These are phyloP conservation scores for Plasmopara muralis DNA, from an alignment of 352 stramenopile genomes.

Conservation along the genomic window DNA sequence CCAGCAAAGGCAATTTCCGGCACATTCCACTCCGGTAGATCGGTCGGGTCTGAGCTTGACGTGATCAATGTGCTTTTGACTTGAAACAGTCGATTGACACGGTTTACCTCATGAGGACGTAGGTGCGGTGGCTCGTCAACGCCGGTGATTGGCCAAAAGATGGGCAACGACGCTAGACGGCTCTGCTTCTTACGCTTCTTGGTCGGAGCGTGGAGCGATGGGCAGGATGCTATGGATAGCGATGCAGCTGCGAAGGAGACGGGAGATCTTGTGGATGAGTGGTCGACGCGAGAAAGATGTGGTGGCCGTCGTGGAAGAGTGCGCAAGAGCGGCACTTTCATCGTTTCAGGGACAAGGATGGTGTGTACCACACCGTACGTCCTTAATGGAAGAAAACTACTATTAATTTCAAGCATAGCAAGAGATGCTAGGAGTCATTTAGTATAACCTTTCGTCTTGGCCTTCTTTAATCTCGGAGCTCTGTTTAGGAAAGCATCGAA, in stretches of 20 bases:
- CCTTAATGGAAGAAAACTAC: too few relatives aligned
- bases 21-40: constrained; percentile 61
- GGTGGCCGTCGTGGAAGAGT: too few relatives aligned
- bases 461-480: too few relatives aligned
- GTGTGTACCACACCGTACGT: too few relatives aligned
- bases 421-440: too few relatives aligned
- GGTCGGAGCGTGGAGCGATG: constrained; percentile 1
- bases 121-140: constrained; percentile 45
- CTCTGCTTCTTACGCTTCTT: constrained; percentile 52
- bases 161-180: constrained; percentile 35
- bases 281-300: background rate
- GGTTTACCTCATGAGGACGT: constrained; percentile 55
- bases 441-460: too few relatives aligned
- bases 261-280: background rate
- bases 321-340: too few relatives aligned
- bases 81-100: constrained; percentile 56
- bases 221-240: constrained; percentile 6
- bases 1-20: constrained; percentile 83
- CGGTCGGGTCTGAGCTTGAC: constrained; percentile 40
- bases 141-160: constrained; percentile 52
- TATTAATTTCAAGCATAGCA: too few relatives aligned
- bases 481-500: too few relatives aligned
- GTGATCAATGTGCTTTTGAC: constrained; percentile 57
- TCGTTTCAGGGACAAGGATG: too few relatives aligned
- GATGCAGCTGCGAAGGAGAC: too few relatives aligned